phyloP scores from a whole-genome alignment of 2,329 filamentous ascomycete genomes.

The Sordariomycetes sp. region DNA sequence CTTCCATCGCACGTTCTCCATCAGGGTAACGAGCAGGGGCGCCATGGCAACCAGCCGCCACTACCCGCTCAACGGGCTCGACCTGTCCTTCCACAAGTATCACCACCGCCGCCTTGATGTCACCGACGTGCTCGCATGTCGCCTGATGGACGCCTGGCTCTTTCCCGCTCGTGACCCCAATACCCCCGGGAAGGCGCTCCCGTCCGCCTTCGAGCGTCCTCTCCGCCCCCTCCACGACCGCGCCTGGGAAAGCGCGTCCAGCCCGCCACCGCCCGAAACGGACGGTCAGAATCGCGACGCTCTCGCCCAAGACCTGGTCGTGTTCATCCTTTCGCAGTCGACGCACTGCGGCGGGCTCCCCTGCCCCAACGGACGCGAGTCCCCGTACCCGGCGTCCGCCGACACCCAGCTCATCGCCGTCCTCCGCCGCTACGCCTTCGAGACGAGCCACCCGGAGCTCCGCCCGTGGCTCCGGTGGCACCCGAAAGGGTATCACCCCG shows the following conservation, averaged over 20 bases:
- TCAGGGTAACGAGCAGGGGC: not conserved
- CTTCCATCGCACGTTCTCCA: not conserved
- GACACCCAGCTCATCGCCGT: not conserved
- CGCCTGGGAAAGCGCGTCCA: not conserved
- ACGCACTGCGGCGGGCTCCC: not conserved
- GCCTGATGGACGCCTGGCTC: not conserved
- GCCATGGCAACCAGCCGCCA: too few species aligned
- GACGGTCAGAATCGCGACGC: not conserved
- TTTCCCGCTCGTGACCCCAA: not conserved
- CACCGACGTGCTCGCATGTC: slow-evolving; percentile 1
- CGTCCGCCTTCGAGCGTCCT: not conserved
- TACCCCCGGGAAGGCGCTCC: not conserved
- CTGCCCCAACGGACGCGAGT: not conserved
- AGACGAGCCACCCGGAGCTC: slow-evolving; percentile 3
- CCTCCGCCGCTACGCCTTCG: not conserved
- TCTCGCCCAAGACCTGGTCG: not conserved
- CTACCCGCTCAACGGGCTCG: slow-evolving; percentile 7
- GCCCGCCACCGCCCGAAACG: not conserved
- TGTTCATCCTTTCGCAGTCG: not conserved
- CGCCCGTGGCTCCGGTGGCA: not conserved
- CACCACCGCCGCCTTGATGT: not conserved
- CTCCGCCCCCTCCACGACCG: not conserved
- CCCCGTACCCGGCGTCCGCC: not conserved
- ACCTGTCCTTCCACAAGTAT: slow-evolving; percentile 4
- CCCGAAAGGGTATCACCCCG: not conserved